These are phyloP conservation scores for Antitrichia curtipendula DNA, from an alignment of 225 moss, liverwort and hornwort genomes.

Conservation along the genomic window DNA sequence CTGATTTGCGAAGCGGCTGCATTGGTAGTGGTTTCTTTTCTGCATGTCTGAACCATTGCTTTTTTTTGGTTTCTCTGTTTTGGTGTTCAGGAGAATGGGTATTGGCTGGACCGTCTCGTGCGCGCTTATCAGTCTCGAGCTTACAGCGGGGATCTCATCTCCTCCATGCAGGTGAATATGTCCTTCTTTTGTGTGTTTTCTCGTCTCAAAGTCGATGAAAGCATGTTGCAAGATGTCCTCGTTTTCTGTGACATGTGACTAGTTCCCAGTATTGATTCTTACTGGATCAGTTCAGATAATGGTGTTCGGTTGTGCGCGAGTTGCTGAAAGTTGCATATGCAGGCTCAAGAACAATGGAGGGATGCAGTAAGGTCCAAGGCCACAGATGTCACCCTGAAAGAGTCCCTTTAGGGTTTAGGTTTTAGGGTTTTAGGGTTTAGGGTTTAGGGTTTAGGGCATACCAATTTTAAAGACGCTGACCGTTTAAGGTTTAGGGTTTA, in stretches of 20 bases:
- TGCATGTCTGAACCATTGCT: background rate
- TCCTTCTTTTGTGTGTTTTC: background rate
- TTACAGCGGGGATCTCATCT: slow-evolving; percentile 73
- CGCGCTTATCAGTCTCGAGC: slow-evolving; percentile 92
- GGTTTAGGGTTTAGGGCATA: no score
- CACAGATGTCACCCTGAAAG: slow-evolving; percentile 54
- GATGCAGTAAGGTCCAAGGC: slow-evolving; percentile 61
- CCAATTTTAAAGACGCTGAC: no score
- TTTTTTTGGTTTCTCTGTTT: background rate
- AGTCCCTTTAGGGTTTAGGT: slow-evolving; percentile 66
- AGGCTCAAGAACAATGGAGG: slow-evolving; percentile 96
- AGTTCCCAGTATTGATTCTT: background rate
- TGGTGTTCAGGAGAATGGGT: slow-evolving; percentile 69
- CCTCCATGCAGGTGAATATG: slow-evolving; percentile 65
- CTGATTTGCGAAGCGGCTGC: background rate
- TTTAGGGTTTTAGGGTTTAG: no score
- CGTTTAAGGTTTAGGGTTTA: no score
- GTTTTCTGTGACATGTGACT: background rate
- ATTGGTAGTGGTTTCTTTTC: background rate
- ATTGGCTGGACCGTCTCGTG: slow-evolving; percentile 83
- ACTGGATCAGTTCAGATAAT: background rate
- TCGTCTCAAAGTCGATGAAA: background rate
- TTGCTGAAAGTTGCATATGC: slow-evolving; percentile 1
- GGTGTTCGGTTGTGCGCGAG: background rate
- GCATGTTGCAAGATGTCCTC: background rate